Percentiles rank a stretch among this genome's conserved stretches.
phyloP scores from a whole-genome alignment of 129 eudicot genomes.

The Artemisia annua region DNA sequence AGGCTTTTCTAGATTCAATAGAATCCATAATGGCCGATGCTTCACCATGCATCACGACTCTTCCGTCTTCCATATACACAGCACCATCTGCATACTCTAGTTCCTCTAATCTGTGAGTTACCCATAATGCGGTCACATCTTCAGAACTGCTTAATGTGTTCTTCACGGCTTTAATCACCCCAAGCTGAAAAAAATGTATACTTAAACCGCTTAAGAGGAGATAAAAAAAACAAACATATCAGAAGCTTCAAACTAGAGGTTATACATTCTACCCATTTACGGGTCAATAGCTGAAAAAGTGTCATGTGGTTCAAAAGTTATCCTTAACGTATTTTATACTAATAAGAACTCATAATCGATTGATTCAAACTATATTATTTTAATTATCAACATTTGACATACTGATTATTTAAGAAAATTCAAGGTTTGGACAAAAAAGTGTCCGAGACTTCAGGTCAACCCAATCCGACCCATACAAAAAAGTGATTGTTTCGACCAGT shows the following conservation, averaged over 20 bases:
- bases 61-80: slow-evolving; percentile 80
- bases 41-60: slow-evolving; percentile 65
- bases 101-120: slow-evolving; percentile 87
- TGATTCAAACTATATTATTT: too few species aligned
- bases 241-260: too few species aligned
- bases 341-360: too few species aligned
- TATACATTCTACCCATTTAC: too few species aligned
- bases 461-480: slow-evolving; percentile 34
- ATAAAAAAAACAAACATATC: neutral
- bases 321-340: too few species aligned
- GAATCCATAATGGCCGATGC: slow-evolving; percentile 52
- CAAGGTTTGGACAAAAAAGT: too few species aligned
- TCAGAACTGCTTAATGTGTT: slow-evolving; percentile 47
- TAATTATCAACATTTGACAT: too few species aligned
- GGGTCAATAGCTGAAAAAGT: too few species aligned
- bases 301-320: too few species aligned
- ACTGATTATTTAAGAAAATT: too few species aligned
- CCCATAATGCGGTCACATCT: slow-evolving; percentile 86
- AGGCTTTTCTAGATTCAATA: slow-evolving; percentile 55
- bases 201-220: neutral
- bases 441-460: too few species aligned
- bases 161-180: slow-evolving; percentile 81
- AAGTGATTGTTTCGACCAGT: too few species aligned
- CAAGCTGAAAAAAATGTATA: slow-evolving; percentile 37
- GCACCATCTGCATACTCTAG: slow-evolving; percentile 90